Evolutionary conservation across 75 land plant species (phyloP).

Genomic region (Sequoia sempervirens): DNA sequence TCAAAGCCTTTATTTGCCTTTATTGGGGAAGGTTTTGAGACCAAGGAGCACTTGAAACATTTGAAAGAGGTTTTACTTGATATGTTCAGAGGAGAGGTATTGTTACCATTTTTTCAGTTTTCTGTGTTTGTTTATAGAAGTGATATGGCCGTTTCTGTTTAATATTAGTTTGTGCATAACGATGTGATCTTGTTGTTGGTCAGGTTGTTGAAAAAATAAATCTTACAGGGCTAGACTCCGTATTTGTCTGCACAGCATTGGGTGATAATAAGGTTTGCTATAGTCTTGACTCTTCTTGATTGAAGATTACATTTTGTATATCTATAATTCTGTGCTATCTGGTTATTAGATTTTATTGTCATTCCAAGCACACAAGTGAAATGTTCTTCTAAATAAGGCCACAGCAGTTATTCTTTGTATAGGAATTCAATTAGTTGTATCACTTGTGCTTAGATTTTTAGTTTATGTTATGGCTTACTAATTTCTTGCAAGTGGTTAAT

Average conservation of each 20-base stretch:
- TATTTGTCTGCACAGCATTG: slow-evolving; percentile 67
- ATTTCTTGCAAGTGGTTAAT: background rate
- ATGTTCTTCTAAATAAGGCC: background rate
- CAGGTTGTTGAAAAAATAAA: slow-evolving; percentile 79
- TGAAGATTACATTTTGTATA: background rate
- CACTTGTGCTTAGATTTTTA: background rate
- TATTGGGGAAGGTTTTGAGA: slow-evolving; percentile 87
- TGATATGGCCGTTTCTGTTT: background rate
- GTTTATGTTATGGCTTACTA: background rate
- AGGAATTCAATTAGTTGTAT: background rate
- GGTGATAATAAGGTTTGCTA: slow-evolving; percentile 47
- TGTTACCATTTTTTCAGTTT: background rate
- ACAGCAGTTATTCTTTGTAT: background rate
- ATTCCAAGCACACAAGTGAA: background rate
- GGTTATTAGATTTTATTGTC: background rate
- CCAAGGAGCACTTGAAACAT: slow-evolving; percentile 64
- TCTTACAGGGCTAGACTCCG: slow-evolving; percentile 75
- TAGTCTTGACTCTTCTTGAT: background rate
- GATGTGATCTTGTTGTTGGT: background rate
- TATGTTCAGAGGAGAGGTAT: slow-evolving; percentile 82
- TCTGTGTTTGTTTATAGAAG: background rate
- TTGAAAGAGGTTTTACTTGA: slow-evolving; percentile 89
- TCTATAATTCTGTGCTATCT: background rate
- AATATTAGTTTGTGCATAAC: background rate
- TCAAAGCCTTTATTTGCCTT: slow-evolving; percentile 92